Evolutionary conservation across 2,329 filamentous ascomycete genomes (phyloP).

Genomic region (Phaeosphaeriaceae sp.): DNA sequence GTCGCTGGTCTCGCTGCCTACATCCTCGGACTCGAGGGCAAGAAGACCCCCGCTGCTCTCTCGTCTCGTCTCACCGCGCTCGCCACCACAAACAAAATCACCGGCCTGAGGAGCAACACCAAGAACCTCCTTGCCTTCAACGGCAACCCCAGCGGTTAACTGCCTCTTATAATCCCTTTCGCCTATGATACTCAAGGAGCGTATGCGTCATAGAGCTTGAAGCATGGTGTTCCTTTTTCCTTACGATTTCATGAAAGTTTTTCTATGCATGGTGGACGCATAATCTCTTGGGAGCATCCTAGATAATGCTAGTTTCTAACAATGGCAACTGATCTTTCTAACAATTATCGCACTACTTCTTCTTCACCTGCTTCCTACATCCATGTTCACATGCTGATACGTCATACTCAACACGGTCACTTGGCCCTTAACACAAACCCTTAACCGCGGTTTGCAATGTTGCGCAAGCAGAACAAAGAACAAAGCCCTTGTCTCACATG

Average conservation of each 20-base stretch:
- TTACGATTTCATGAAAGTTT: not conserved
- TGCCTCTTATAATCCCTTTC: constrained; percentile 3
- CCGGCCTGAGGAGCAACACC: constrained; percentile 56
- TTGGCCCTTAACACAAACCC: not conserved
- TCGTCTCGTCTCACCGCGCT: constrained; percentile 56
- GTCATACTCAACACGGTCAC: not conserved
- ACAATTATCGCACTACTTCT: not conserved
- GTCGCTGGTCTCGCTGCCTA: constrained; percentile 76
- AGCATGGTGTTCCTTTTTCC: not conserved
- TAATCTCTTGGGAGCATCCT: not conserved
- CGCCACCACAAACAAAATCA: constrained; percentile 51
- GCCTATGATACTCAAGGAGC: constrained; percentile 11
- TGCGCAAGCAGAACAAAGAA: not conserved
- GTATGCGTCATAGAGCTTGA: constrained; percentile 1
- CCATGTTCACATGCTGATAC: not conserved
- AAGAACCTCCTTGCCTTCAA: constrained; percentile 66
- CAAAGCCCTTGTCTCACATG: constrained; percentile 3
- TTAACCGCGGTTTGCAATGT: not conserved
- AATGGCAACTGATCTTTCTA: not conserved
- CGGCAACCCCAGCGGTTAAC: constrained; percentile 47
- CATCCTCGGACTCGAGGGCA: constrained; percentile 63
- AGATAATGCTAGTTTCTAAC: constrained; percentile 2
- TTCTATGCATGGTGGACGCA: constrained; percentile 1
- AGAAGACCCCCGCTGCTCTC: constrained; percentile 57
- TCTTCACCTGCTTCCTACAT: not conserved